Base-by-base conservation (phyloP, 441 rosid genomes). In the Capsella rubella region DNA sequence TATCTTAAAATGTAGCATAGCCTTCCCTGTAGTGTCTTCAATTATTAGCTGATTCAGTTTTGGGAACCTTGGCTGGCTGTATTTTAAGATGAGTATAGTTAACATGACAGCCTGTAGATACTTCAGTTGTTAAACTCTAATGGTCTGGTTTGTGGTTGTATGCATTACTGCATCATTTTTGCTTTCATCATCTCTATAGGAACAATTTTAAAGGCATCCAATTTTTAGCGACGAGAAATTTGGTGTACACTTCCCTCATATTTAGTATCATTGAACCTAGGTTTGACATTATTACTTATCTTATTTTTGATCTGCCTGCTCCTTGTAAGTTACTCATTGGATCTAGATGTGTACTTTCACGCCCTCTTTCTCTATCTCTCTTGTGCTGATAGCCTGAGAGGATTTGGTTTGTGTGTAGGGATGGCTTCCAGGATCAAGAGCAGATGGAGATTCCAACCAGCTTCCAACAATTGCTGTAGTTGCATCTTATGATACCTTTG, bases 401-500 rank as follows among this genome's bases (percentile, higher is more conserved):
- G 12, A 39, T 53, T 76, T 74, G 63, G 69, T 42, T 51, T 74
- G 71, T 56, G 63, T 64, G 64, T 80, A 95, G 99, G 99, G 99
- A 75, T 95, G 99, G 99, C 86, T 92, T 85, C 91, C 90, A 52
- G 98, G 99, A 62, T 66, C 81, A 76, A 92, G 90, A 85, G 80
- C 87, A 29, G 99, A 95, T 75, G 99, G 97, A 75, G 98, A 92
- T 77, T 73, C 86, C 53, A 92, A 83, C 81, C 98, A 89, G 73
- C 95, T 95, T 59, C 98, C 96, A 73, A 92, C 97, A 62, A 87
- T 95, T 86, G 97, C 99, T 72, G 84, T 92, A 54, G 95, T 95
- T 50, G 98, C 97, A 75, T 89, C 97, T 64, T 95, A 95, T 79
- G 99, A 95, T 83, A 88, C 99, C 16, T 91, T 95, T 75, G 99